Percentiles rank a stretch among this genome's conserved stretches.
Conservation (phyloP, 768 basidiomycete species). For the Lactifluus pinguis region DNA sequence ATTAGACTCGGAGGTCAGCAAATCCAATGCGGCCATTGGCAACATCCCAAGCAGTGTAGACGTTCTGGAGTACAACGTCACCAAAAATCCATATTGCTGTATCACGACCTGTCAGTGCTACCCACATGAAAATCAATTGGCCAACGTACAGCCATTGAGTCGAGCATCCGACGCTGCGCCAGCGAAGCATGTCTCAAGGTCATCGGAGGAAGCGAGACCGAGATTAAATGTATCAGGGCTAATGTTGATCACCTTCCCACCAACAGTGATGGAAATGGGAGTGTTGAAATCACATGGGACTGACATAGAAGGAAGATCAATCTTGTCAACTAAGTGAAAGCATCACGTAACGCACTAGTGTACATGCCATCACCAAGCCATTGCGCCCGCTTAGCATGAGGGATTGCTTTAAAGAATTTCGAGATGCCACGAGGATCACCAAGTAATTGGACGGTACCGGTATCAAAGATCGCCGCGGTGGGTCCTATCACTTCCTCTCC, state of each 20-base stretch:
- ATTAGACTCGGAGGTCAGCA: background rate
- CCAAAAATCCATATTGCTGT: background rate
- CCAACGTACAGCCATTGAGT: background rate
- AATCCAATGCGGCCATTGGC: constrained; percentile 3
- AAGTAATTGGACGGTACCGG: background rate
- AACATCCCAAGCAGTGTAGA: constrained; percentile 3
- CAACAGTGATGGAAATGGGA: background rate
- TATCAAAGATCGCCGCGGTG: too few relatives aligned
- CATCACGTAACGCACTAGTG: background rate
- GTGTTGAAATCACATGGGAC: constrained; percentile 1
- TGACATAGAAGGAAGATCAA: background rate
- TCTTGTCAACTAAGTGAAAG: background rate
- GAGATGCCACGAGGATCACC: too few relatives aligned
- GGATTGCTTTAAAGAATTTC: too few relatives aligned
- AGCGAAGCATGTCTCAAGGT: background rate
- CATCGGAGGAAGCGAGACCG: background rate
- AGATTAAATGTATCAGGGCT: background rate
- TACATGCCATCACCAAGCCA: background rate
- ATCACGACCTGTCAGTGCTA: background rate
- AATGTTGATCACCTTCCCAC: background rate
- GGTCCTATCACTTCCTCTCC: too few relatives aligned
- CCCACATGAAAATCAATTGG: background rate
- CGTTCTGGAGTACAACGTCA: constrained; percentile 5
- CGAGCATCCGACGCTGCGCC: background rate
- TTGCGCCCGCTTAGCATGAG: background rate